Percentiles rank a stretch among this genome's conserved stretches.
These are phyloP conservation scores for Sclerotinia subarctica DNA, from an alignment of 2,329 filamentous ascomycete species.

Conservation along the genomic window DNA sequence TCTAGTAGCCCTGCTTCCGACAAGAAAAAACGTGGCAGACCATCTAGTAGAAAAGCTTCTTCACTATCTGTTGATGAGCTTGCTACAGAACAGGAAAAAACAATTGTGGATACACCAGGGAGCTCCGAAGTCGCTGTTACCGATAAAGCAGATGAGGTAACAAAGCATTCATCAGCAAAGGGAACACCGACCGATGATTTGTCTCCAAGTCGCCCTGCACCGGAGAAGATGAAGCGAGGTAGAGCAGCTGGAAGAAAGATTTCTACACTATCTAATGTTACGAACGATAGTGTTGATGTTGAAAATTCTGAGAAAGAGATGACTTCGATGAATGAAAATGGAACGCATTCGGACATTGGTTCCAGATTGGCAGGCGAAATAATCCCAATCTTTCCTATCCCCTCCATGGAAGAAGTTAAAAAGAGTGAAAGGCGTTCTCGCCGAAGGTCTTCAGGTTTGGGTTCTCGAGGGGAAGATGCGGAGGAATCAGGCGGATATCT, in stretches of 20 bases:
- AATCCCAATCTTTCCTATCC: neutral
- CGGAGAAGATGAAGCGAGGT: neutral
- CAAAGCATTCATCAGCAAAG: neutral
- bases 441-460: neutral
- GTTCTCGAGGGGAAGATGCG: neutral
- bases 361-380: neutral
- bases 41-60: neutral
- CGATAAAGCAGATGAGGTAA: neutral
- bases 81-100: neutral
- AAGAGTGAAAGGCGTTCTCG: neutral
- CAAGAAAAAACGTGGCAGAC: neutral
- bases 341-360: neutral
- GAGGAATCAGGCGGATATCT: neutral
- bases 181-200: neutral
- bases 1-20: neutral
- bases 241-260: neutral
- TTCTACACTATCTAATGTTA: neutral
- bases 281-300: neutral
- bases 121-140: neutral
- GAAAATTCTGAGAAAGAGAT: neutral
- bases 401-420: neutral
- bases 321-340: neutral
- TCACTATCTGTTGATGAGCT: neutral
- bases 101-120: neutral
- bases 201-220: neutral